Evolutionary conservation across 495 filamentous ascomycete species (phyloP).

Genomic region (Chaetomium cochliodes): DNA sequence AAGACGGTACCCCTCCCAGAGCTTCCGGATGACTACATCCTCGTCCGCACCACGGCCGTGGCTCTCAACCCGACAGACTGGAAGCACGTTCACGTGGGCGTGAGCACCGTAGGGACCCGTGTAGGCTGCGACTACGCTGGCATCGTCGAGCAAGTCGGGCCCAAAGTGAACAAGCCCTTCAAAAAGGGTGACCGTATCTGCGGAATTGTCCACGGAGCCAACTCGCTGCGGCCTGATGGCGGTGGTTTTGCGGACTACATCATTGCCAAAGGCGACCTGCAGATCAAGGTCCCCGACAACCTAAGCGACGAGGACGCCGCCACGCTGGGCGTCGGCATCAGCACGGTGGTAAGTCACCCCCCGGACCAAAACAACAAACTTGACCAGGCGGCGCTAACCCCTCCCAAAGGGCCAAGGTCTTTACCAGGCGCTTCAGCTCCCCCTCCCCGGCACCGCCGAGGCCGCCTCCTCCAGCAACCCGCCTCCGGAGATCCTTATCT

Average conservation of each 20-base stretch:
- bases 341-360: constrained; percentile 41
- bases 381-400: neutral
- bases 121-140: constrained; percentile 49
- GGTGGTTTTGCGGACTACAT: constrained; percentile 46
- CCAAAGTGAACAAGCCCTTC: constrained; percentile 37
- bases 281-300: constrained; percentile 38
- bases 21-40: constrained; percentile 51
- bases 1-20: constrained; percentile 37
- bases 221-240: constrained; percentile 31
- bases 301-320: constrained; percentile 47
- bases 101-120: constrained; percentile 20
- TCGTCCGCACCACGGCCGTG: constrained; percentile 52
- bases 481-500: constrained; percentile 42
- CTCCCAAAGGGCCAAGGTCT: constrained; percentile 44
- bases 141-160: constrained; percentile 43
- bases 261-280: constrained; percentile 28
- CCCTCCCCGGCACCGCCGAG: constrained; percentile 39
- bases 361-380: neutral
- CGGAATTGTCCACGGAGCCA: constrained; percentile 41
- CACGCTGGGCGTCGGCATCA: constrained; percentile 49
- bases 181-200: constrained; percentile 43
- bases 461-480: constrained; percentile 27
- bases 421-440: constrained; percentile 41
- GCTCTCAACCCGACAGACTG: constrained; percentile 61
- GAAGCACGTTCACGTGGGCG: constrained; percentile 48